Base-by-base conservation (phyloP, 2,329 filamentous ascomycete genomes). In the Amphichorda felina region DNA sequence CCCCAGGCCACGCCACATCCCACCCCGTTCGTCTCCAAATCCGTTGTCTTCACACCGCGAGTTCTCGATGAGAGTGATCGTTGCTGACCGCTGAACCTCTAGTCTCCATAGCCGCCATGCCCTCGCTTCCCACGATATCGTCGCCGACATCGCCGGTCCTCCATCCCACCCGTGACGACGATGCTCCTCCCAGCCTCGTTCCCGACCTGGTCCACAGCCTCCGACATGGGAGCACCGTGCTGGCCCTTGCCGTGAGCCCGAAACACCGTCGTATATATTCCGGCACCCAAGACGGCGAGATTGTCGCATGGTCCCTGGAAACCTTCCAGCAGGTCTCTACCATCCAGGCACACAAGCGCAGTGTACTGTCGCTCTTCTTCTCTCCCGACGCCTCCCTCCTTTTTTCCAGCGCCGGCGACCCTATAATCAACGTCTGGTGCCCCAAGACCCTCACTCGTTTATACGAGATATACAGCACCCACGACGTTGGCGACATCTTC, bases 401-500 rank as follows among this genome's bases (percentile, higher is more conserved):
- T 8, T 89, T 98, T 57, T 96, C 89, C 9, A 93, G 83, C 47
- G 89, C 87, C 8, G 88, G 87, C 45, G 91, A 98, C 51, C 84
- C 89, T 2, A 82, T 95, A 39, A 80, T 96, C 51, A 95, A 94
- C 54, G 85, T 94, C 29, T 98, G 91, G 91, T 81, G 78, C 47
- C 83, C 88, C 2, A 69, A 65, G 30, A 80, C 76, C 5, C 78
- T 94, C 54, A 72, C 71, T 38, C 78, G 82, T 19, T 68, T 91
- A 1, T 91, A 88, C 61, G 86, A 91, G 43, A 83, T 96, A 41
- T 94, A 94, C 64, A 93, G 87, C 42, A 81, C 80, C 33, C 89
- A 94, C 57, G 91, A 96, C 48, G 83, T 94, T 28, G 91, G 91
- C 40, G 91, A 98, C 60, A 77, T 98, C 40, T 96, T 96, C 55